Evolutionary conservation across 176 grass and related monocot genomes (phyloP).

Genomic region (Zoysia pacifica): DNA sequence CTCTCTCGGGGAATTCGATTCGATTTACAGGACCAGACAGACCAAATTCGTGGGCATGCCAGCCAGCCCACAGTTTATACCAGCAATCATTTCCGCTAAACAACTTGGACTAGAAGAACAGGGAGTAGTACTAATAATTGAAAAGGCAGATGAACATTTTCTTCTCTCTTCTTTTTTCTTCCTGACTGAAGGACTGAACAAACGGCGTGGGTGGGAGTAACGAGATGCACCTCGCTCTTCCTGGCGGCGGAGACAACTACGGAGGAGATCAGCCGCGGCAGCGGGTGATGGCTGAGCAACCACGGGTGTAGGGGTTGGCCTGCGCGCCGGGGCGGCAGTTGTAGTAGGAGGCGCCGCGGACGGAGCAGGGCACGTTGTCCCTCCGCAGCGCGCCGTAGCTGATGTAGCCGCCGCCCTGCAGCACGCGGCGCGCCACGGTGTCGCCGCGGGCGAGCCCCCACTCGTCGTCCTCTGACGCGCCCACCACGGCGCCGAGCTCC

Average conservation of each 20-base stretch:
- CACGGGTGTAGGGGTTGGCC: slow-evolving; percentile 67
- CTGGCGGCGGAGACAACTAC: neutral
- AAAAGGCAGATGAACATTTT: neutral
- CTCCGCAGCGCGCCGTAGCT: slow-evolving; percentile 67
- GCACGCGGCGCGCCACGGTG: slow-evolving; percentile 34
- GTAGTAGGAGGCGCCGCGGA: slow-evolving; percentile 81
- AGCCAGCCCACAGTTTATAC: neutral
- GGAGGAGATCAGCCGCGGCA: slow-evolving; percentile 52
- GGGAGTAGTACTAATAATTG: neutral
- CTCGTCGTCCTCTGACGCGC: slow-evolving; percentile 33
- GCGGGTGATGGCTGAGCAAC: slow-evolving; percentile 63
- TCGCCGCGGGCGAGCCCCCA: slow-evolving; percentile 23
- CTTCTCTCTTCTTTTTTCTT: no score
- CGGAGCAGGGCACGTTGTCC: slow-evolving; percentile 63
- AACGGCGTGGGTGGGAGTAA: slow-evolving; percentile 16
- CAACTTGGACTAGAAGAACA: neutral
- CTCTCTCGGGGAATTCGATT: neutral
- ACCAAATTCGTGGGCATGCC: neutral
- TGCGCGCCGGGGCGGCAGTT: slow-evolving; percentile 63
- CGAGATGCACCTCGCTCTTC: neutral
- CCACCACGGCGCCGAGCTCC: slow-evolving; percentile 42
- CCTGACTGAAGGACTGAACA: neutral
- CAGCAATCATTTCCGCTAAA: slow-evolving; percentile 7
- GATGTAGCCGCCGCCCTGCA: slow-evolving; percentile 48
- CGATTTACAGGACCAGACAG: slow-evolving; percentile 35